These are phyloP conservation scores for Fraxinus pennsylvanica DNA, from an alignment of 257 asterid genomes.

Conservation along the genomic window DNA sequence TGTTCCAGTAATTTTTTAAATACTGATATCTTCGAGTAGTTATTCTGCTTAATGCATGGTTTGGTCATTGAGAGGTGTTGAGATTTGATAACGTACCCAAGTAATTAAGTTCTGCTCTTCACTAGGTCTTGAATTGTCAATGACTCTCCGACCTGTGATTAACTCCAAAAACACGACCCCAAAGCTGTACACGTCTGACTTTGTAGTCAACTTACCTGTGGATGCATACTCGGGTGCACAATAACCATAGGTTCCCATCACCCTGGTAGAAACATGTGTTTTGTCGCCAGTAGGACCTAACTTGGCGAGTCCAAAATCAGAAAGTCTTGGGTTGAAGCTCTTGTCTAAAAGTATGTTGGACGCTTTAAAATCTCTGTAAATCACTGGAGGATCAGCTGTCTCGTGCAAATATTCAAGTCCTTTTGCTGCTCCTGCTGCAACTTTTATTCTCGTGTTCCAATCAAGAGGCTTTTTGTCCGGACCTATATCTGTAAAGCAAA, in stretches of 20 bases:
- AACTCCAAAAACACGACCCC: constrained; percentile 84
- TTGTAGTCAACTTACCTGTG: constrained; percentile 67
- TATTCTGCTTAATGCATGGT: background rate
- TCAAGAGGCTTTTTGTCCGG: constrained; percentile 51
- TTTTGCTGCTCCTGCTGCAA: constrained; percentile 73
- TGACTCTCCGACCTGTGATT: constrained; percentile 77
- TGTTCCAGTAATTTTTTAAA: no score
- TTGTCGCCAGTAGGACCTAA: constrained; percentile 69
- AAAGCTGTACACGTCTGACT: constrained; percentile 78
- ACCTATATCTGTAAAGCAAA: constrained; percentile 37
- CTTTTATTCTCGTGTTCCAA: constrained; percentile 68
- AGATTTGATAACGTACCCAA: constrained; percentile 50
- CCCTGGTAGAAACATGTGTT: constrained; percentile 67
- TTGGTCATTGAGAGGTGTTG: background rate
- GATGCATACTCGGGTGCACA: constrained; percentile 82
- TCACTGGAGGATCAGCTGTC: constrained; percentile 78
- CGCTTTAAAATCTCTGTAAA: constrained; percentile 80
- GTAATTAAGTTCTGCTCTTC: constrained; percentile 68
- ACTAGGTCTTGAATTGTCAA: constrained; percentile 62
- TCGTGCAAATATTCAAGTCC: constrained; percentile 85
- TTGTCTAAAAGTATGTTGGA: constrained; percentile 72
- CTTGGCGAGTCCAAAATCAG: constrained; percentile 86
- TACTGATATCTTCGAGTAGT: background rate
- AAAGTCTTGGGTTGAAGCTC: constrained; percentile 58
- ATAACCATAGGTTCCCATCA: constrained; percentile 87